These are phyloP conservation scores for Paramecium tetraurelia DNA, from an alignment of 73 alveolate species.

Conservation along the genomic window DNA sequence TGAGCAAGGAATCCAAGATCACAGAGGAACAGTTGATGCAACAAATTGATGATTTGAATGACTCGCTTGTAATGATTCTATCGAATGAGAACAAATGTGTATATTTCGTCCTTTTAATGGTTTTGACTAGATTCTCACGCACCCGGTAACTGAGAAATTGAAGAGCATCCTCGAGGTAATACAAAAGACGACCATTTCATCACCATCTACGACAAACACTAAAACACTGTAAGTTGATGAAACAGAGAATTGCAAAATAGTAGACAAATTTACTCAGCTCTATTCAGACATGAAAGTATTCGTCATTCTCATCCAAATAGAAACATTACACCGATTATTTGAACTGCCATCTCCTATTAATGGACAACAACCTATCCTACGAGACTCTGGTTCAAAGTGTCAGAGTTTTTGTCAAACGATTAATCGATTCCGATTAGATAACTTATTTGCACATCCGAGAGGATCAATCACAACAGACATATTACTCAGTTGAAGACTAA, in stretches of 20 bases:
- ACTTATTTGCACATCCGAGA: neutral
- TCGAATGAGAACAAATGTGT: neutral
- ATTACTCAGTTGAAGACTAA: neutral
- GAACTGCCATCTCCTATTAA: neutral
- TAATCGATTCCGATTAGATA: constrained; percentile 4
- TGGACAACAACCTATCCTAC: neutral
- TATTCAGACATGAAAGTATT: constrained; percentile 5
- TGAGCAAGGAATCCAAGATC: neutral
- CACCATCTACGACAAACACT: neutral
- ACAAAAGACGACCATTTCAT: neutral
- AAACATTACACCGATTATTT: neutral
- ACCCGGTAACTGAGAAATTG: neutral
- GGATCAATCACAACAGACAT: neutral
- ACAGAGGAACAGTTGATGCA: neutral
- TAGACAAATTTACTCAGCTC: neutral
- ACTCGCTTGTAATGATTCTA: neutral
- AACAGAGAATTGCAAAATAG: neutral
- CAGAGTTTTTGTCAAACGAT: neutral
- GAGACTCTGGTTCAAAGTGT: neutral
- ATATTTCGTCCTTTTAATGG: neutral
- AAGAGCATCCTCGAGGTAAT: neutral
- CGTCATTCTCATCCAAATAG: neutral
- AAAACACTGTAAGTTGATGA: neutral
- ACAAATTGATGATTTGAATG: neutral
- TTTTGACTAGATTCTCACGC: neutral